These are phyloP conservation scores for Ogataea philodendri DNA, from an alignment of 805 yeast genomes.

Conservation along the genomic window DNA sequence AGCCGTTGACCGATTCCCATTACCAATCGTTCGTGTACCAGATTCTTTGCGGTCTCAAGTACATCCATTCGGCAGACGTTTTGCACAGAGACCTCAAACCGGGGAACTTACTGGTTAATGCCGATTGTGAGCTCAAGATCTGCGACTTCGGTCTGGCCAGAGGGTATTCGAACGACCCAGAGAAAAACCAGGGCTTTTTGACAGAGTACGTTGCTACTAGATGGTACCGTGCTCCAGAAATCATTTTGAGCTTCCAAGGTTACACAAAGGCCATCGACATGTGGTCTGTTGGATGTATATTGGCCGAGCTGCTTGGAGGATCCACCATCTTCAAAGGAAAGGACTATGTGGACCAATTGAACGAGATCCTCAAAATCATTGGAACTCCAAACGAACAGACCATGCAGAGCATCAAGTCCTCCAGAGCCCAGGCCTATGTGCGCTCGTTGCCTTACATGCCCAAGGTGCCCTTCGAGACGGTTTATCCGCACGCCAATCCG, in stretches of 20 bases:
- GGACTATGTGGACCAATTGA: conserved; percentile 93
- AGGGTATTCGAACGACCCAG: conserved; percentile 80
- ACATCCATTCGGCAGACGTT: conserved; percentile 94
- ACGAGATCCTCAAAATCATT: conserved; percentile 77
- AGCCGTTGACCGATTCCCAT: conserved; percentile 90
- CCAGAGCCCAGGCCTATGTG: conserved; percentile 89
- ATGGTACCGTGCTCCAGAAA: conserved; percentile 99
- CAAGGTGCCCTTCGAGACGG: conserved; percentile 62
- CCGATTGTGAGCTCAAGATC: conserved; percentile 93
- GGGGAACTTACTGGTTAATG: conserved; percentile 87
- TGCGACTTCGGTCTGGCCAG: conserved; percentile 97
- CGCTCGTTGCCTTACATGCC: conserved; percentile 81
- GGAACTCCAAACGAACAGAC: conserved; percentile 90
- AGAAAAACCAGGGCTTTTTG: conserved; percentile 85
- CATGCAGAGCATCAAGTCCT: conserved; percentile 68
- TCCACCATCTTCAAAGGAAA: conserved; percentile 91
- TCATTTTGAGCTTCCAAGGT: conserved; percentile 90
- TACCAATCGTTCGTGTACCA: conserved; percentile 92
- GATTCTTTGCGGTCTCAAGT: conserved; percentile 87
- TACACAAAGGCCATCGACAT: conserved; percentile 95
- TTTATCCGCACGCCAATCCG: conserved; percentile 86
- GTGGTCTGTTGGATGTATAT: conserved; percentile 97
- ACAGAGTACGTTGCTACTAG: conserved; percentile 98
- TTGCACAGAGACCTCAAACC: conserved; percentile 95
- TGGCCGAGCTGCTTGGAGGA: conserved; percentile 91